Evolutionary conservation across 2,329 filamentous ascomycete species (phyloP).

Genomic region (Aspergillus sp.): DNA sequence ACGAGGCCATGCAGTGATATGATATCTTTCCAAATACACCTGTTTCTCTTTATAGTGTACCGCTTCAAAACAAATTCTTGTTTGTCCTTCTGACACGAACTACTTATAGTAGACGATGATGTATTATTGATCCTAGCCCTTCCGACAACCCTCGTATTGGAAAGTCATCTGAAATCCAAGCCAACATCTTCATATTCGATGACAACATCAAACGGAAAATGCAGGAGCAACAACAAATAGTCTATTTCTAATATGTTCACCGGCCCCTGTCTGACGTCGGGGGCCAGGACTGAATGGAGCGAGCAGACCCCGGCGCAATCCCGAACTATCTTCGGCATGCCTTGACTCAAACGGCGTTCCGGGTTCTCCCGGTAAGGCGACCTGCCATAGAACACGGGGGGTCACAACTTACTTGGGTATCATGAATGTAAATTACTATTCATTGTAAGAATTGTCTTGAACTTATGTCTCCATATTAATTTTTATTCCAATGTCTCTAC

Average conservation of each 20-base stretch:
- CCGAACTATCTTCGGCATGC: slow-evolving; percentile 14
- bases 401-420: no score
- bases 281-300: background rate
- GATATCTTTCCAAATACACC: background rate
- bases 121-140: no score
- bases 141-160: no score
- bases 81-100: no score
- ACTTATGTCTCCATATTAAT: no score
- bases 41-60: no score
- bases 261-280: slow-evolving; percentile 5
- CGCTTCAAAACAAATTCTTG: background rate
- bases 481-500: no score
- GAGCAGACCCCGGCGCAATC: slow-evolving; percentile 5
- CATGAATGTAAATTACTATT: no score
- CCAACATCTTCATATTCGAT: background rate
- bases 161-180: background rate
- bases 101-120: no score
- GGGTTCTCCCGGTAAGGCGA: slow-evolving; percentile 3
- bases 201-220: background rate
- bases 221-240: background rate
- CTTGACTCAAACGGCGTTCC: slow-evolving; percentile 8
- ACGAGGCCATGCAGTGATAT: slow-evolving; percentile 17
- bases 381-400: background rate
- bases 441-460: no score
- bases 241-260: background rate